Evolutionary conservation across 1,284 basidiomycete genomes (phyloP).

Genomic region (Pulchroboletus neoregius): DNA sequence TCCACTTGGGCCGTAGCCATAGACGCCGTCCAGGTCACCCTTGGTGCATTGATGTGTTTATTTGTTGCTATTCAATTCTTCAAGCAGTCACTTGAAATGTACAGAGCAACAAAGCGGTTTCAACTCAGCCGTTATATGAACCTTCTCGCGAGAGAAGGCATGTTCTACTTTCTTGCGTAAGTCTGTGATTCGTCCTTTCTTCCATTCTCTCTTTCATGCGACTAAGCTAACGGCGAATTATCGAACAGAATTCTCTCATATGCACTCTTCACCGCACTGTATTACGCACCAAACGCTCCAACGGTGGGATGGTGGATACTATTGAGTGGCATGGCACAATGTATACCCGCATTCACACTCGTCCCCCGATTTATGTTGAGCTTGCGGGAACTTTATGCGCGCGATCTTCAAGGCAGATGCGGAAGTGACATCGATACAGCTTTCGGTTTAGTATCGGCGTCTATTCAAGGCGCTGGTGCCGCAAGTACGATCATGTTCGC

Average conservation of each 20-base stretch:
- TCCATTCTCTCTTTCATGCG: too few species aligned
- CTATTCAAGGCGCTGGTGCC: not conserved
- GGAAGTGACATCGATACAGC: not conserved
- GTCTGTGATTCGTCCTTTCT: not conserved
- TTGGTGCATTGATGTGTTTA: slow-evolving; percentile 4
- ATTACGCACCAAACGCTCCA: not conserved
- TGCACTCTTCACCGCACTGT: not conserved
- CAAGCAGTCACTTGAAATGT: slow-evolving; percentile 1
- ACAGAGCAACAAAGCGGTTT: slow-evolving; percentile 1
- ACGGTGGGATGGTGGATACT: not conserved
- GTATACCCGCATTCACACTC: not conserved
- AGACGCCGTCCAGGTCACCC: not conserved
- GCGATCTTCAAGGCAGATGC: not conserved
- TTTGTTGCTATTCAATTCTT: not conserved
- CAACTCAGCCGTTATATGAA: not conserved
- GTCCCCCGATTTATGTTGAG: not conserved
- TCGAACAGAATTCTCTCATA: too few species aligned
- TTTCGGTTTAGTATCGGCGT: not conserved
- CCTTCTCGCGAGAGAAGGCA: slow-evolving; percentile 2
- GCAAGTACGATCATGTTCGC: too few species aligned
- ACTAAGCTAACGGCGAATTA: too few species aligned
- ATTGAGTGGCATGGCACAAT: too few species aligned
- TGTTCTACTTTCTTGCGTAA: slow-evolving; percentile 5
- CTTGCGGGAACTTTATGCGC: not conserved
- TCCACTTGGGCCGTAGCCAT: not conserved